Base-by-base conservation (phyloP, 2,329 filamentous ascomycete species). In the Penicillium sp. region DNA sequence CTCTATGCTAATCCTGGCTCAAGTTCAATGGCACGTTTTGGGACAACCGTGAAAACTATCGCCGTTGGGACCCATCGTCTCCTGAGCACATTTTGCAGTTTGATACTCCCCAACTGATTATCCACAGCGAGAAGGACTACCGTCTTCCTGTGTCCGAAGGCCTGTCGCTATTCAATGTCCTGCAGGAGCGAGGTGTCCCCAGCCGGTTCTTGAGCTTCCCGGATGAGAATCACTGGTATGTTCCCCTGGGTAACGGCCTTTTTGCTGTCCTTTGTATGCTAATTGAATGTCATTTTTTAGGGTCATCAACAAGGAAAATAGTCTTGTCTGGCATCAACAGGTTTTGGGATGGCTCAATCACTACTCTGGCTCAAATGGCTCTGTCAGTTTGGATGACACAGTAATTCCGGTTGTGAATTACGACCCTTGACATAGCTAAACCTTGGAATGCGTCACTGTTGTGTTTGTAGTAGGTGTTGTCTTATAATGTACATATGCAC, bases 301-400 rank as follows among this genome's bases (percentile, higher is more conserved):
- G 90, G 91, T 96, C 2, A 66, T 92, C 43, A 93, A 94, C 67
- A 88, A 87, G 0, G 92, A 96, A 74, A 96, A 96, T 72, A 89
- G 86, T n/a, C 75, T 96, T 16, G 83, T 93, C 5, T 96, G 92
- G 92, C 91, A 96, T 65, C 83, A 84, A 57, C 89, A 91, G 68
- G 91, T 96, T 14, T 70, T 96, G 14, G 83, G 82, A 39, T 96
- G 89, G 86, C 80, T 88, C 59, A 85, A 85, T 61, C 75, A 75
- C 60, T 81, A 83, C 45, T 72, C 74, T 2, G 74, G 74, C 2
- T 54, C 62, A 45, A 57, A 53, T 34, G 71, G 71, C 32, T 65
- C 71, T 14, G 63, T 74, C n/a, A 68, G 62, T 38, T 40, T 74
- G 43, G 62, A 67, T 18, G 70, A 74, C 53, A 73, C 71, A 0